Percentiles rank a stretch among this genome's conserved stretches.
Evolutionary conservation across 805 yeast genomes (phyloP).

Genomic region (Kuraishia capsulata): DNA sequence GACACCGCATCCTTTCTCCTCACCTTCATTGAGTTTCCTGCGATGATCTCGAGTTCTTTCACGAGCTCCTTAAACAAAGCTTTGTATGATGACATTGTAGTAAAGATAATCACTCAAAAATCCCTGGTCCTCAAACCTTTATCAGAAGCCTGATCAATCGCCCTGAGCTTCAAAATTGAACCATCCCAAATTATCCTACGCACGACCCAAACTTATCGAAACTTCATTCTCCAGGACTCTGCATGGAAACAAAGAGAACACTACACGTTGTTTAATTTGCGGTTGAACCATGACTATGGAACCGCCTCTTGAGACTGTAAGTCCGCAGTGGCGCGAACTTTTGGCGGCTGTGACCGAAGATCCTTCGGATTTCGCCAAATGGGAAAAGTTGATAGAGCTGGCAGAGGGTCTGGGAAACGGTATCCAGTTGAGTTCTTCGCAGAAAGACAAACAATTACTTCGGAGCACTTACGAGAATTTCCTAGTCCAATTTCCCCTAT

Average conservation of each 20-base stretch:
- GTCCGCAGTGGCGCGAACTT: conserved; percentile 21
- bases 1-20: conserved; percentile 34
- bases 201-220: too few relatives aligned
- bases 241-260: too few relatives aligned
- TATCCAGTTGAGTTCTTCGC: conserved; percentile 25
- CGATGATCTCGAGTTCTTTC: conserved; percentile 29
- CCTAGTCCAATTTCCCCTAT: conserved; percentile 35
- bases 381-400: conserved; percentile 26
- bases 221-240: too few relatives aligned
- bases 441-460: conserved; percentile 21
- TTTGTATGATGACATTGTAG: conserved; percentile 15
- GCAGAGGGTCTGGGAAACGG: conserved; percentile 22
- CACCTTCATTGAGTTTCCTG: conserved; percentile 24
- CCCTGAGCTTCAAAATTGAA: too few relatives aligned
- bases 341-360: conserved; percentile 22
- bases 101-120: background rate
- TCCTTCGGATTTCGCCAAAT: conserved; percentile 23
- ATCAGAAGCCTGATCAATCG: background rate
- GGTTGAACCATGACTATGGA: too few relatives aligned
- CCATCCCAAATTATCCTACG: too few relatives aligned
- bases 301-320: too few relatives aligned
- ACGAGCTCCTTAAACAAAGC: conserved; percentile 19
- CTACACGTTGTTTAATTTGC: too few relatives aligned
- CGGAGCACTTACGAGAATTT: conserved; percentile 31
- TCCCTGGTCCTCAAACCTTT: too few relatives aligned